A percentile compares a stretch with the other conserved stretches of the same genome.
Conservation (phyloP, 225 moss, liverwort and hornwort genomes). For the Sphagnum tenellum region DNA sequence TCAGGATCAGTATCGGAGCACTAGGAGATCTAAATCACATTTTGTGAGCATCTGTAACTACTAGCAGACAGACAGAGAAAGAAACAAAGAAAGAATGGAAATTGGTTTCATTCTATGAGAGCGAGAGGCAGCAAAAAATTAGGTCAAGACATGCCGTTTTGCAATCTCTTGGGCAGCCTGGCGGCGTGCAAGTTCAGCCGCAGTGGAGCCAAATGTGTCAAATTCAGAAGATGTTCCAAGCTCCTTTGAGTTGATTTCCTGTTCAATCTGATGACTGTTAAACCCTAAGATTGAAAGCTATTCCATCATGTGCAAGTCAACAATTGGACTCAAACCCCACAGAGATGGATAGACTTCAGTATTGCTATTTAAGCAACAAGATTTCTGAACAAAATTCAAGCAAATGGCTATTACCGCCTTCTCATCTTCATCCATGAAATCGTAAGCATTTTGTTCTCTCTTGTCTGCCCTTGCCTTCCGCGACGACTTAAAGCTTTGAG, state of each 20-base stretch:
- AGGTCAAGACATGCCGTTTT: slow-evolving; percentile 27
- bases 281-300: no score
- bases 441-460: slow-evolving; percentile 63
- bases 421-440: slow-evolving; percentile 96
- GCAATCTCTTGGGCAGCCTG: slow-evolving; percentile 61
- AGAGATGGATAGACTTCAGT: no score
- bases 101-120: no score
- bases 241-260: slow-evolving; percentile 71
- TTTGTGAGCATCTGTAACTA: no score
- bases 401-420: slow-evolving; percentile 40
- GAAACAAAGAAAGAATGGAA: no score
- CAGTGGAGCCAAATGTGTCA: slow-evolving; percentile 84
- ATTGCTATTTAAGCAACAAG: background rate
- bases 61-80: no score
- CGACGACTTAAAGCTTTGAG: slow-evolving; percentile 74
- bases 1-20: no score
- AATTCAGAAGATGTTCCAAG: slow-evolving; percentile 60
- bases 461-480: slow-evolving; percentile 63
- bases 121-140: background rate
- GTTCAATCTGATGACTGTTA: background rate
- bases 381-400: background rate
- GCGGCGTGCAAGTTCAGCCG: slow-evolving; percentile 62
- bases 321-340: no score
- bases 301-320: no score
- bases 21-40: no score